These are phyloP conservation scores for Suhomyces chickasaworum DNA, from an alignment of 1,139 yeast species.

Conservation along the genomic window DNA sequence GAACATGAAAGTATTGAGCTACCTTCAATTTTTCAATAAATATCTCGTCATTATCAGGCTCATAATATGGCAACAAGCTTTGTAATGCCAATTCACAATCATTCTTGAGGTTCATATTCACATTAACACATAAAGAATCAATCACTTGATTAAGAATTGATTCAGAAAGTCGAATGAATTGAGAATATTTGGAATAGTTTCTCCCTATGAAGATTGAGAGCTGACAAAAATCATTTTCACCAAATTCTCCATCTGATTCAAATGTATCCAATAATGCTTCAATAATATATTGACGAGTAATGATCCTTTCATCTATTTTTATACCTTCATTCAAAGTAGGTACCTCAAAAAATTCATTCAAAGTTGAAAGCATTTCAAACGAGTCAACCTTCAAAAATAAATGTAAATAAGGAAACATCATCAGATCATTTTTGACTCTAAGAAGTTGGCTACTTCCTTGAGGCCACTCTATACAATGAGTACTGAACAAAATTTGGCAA, in stretches of 20 bases:
- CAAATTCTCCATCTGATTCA: conserved; percentile 35
- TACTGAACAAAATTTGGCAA: conserved; percentile 54
- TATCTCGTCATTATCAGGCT: conserved; percentile 51
- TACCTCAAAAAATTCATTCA: conserved; percentile 82
- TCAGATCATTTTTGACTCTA: conserved; percentile 31
- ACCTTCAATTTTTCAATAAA: conserved; percentile 54
- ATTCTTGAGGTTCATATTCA: conserved; percentile 28
- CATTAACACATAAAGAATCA: conserved; percentile 50
- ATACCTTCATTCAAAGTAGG: conserved; percentile 55
- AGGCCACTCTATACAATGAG: conserved; percentile 52
- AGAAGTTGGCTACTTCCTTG: conserved; percentile 21
- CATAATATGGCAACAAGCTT: conserved; percentile 62
- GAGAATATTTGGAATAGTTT: conserved; percentile 78
- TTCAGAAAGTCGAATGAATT: conserved; percentile 72
- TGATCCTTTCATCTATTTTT: conserved; percentile 2
- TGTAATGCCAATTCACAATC: conserved; percentile 72
- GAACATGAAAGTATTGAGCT: conserved; percentile 57
- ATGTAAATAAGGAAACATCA: conserved; percentile 62
- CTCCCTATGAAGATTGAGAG: conserved; percentile 71
- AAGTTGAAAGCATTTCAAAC: conserved; percentile 58
- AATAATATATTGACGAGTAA: conserved; percentile 65
- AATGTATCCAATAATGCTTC: conserved; percentile 63
- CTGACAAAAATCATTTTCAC: conserved; percentile 38
- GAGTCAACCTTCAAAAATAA: conserved; percentile 53
- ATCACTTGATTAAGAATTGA: conserved; percentile 52